These are phyloP conservation scores for Neocallimastix lanati DNA, from an alignment of 192 early-diverging fungal genomes.

Conservation along the genomic window DNA sequence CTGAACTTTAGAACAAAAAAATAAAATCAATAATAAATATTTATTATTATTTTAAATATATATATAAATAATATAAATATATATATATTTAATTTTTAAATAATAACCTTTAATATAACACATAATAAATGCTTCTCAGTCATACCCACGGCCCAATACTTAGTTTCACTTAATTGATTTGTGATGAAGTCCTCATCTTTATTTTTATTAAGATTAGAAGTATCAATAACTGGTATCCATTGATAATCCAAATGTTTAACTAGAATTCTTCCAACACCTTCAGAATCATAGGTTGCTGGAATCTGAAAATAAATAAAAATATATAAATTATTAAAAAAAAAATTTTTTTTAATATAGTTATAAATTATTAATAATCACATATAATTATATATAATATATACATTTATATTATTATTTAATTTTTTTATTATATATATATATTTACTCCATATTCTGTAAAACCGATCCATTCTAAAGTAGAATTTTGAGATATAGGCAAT, in stretches of 20 bases:
- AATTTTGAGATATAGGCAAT: constrained; percentile 40
- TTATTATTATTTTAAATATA: too few species aligned
- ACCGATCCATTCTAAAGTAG: constrained; percentile 58
- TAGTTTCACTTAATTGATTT: constrained; percentile 19
- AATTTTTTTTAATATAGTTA: too few species aligned
- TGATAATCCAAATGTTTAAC: constrained; percentile 41
- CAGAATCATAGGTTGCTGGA: constrained; percentile 62
- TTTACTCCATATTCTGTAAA: constrained; percentile 59
- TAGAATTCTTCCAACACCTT: constrained; percentile 51
- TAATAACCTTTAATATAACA: constrained; percentile 43
- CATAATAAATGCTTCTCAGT: constrained; percentile 50
- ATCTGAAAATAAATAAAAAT: too few species aligned
- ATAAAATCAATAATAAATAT: not conserved
- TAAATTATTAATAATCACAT: too few species aligned
- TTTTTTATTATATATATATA: too few species aligned
- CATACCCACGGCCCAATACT: constrained; percentile 76
- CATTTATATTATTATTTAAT: too few species aligned
- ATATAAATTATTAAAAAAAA: too few species aligned
- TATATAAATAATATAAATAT: too few species aligned
- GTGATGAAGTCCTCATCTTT: constrained; percentile 5
- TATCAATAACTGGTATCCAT: constrained; percentile 77
- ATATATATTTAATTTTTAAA: not conserved
- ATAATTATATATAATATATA: too few species aligned
- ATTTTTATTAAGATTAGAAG: not conserved
- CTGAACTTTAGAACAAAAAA: too few species aligned